Evolutionary conservation across 441 rosid species (phyloP).

Genomic region (Adansonia gregorii): DNA sequence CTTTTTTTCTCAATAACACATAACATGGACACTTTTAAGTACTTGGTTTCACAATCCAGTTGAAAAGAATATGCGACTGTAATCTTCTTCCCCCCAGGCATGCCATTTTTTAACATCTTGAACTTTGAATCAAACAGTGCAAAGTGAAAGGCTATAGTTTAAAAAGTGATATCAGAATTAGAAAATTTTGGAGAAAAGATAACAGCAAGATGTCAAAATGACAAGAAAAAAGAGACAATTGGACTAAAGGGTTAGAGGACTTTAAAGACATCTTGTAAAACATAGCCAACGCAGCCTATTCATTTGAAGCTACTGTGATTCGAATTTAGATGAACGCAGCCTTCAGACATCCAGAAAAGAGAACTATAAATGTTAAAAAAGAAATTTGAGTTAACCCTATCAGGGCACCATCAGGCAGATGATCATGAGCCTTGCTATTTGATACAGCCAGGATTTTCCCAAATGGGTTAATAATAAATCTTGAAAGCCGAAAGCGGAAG

Average conservation of each 20-base stretch:
- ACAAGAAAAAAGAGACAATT: background rate
- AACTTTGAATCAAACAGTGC: constrained; percentile 38
- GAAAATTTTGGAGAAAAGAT: constrained; percentile 13
- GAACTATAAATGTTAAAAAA: background rate
- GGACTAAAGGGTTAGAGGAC: background rate
- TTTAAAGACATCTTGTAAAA: background rate
- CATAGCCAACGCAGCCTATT: background rate
- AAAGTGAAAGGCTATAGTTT: background rate
- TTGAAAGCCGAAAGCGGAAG: background rate
- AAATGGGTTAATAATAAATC: constrained; percentile 7
- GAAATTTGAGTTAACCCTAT: background rate
- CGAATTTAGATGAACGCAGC: background rate
- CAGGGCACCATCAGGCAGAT: background rate
- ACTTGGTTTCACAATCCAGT: constrained; percentile 8
- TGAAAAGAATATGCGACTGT: background rate
- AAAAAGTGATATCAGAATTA: constrained; percentile 28
- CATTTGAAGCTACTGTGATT: background rate
- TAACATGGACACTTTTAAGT: constrained; percentile 20
- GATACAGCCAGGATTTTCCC: background rate
- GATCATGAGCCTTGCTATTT: constrained; percentile 5
- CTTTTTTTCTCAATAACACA: background rate
- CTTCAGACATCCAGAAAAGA: background rate
- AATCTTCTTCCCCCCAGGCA: constrained; percentile 9
- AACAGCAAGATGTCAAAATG: constrained; percentile 29
- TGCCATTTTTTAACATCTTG: constrained; percentile 27